Conservation (phyloP, 352 stramenopile species). For the Globisporangium solare region DNA sequence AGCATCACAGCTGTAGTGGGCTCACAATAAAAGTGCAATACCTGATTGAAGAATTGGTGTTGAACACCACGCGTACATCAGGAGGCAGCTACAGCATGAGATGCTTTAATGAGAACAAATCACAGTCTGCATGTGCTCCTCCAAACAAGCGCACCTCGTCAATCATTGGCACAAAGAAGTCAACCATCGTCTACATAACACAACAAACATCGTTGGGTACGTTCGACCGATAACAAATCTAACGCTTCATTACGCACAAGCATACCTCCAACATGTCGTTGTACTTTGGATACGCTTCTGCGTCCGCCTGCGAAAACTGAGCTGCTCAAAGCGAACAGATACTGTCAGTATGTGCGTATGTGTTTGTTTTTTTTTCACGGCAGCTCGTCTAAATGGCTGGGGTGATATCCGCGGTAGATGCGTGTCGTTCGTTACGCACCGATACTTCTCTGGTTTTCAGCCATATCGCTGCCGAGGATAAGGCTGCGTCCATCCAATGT, state of each 20-base stretch:
- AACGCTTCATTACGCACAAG: neutral
- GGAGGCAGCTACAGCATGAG: constrained; percentile 41
- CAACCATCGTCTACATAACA: constrained; percentile 51
- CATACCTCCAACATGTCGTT: constrained; percentile 71
- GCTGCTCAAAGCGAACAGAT: constrained; percentile 22
- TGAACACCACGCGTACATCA: constrained; percentile 67
- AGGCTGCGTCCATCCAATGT: constrained; percentile 71
- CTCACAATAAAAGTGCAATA: neutral
- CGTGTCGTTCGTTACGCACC: constrained; percentile 21
- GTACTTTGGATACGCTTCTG: constrained; percentile 78
- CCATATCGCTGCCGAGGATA: constrained; percentile 77
- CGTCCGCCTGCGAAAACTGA: constrained; percentile 80
- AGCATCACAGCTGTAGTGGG: no score
- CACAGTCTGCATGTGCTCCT: no score
- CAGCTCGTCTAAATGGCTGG: no score
- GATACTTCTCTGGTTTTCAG: constrained; percentile 69
- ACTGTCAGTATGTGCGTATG: no score
- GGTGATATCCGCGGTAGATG: no score
- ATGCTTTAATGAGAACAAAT: neutral
- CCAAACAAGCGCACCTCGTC: constrained; percentile 47
- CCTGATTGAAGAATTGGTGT: constrained; percentile 39
- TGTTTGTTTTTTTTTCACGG: no score
- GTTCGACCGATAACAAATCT: neutral
- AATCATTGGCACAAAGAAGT: constrained; percentile 80
- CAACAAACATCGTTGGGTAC: no score